Evolutionary conservation across 2,329 filamentous ascomycete genomes (phyloP).

Genomic region (Penicillium paneum): DNA sequence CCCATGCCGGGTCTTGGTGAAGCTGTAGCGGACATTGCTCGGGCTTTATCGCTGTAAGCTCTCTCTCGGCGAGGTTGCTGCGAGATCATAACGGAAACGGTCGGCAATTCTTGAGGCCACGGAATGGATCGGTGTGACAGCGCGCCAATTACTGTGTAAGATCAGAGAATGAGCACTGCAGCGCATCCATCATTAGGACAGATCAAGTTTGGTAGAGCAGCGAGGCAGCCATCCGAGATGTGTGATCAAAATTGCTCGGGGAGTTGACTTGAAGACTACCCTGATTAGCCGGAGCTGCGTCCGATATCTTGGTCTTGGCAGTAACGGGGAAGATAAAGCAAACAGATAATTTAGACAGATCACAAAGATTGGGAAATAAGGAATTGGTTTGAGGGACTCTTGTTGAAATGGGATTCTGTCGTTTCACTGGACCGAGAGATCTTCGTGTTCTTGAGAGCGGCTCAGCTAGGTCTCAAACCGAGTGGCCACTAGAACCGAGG

Average conservation of each 20-base stretch:
- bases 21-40: conserved; percentile 20
- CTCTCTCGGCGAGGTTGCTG: conserved; percentile 29
- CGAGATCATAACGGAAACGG: conserved; percentile 25
- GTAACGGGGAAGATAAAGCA: neutral
- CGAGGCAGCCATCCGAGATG: conserved; percentile 7
- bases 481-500: conserved; percentile 1
- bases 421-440: conserved; percentile 6
- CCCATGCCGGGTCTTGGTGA: conserved; percentile 33
- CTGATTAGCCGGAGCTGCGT: neutral
- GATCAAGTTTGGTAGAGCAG: conserved; percentile 11
- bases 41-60: conserved; percentile 33
- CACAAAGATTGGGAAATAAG: neutral
- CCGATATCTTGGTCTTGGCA: conserved; percentile 6
- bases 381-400: neutral
- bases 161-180: conserved; percentile 25
- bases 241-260: neutral
- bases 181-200: conserved; percentile 34
- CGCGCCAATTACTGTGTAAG: conserved; percentile 29
- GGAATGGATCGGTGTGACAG: conserved; percentile 18
- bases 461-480: conserved; percentile 5
- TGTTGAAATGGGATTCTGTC: neutral
- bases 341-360: conserved; percentile 4
- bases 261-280: neutral
- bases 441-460: neutral
- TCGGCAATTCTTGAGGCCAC: conserved; percentile 6